Conservation (phyloP, 306 rosid species). For the Potentilla sterilis region DNA sequence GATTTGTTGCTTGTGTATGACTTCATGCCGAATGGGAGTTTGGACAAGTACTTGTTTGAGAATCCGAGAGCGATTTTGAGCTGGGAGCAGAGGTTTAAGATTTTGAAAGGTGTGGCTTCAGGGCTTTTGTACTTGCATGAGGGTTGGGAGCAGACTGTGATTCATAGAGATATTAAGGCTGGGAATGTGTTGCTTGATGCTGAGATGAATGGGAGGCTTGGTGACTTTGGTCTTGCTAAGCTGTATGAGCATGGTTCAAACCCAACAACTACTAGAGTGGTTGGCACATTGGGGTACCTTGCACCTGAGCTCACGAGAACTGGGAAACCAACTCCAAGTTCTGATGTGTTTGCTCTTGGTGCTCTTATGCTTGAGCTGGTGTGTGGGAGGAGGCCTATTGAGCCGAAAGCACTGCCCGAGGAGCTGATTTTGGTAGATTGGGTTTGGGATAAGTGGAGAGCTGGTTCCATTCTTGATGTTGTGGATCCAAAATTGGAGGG, state of each 20-base stretch:
- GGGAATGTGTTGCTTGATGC: conserved; percentile 56
- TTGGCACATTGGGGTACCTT: conserved; percentile 58
- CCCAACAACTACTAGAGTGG: conserved; percentile 55
- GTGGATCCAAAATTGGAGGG: conserved; percentile 40
- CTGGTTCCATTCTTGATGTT: conserved; percentile 37
- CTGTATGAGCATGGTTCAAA: conserved; percentile 47
- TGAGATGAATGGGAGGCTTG: conserved; percentile 50
- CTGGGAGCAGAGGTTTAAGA: conserved; percentile 59
- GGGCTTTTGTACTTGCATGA: conserved; percentile 57
- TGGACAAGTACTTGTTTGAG: conserved; percentile 52
- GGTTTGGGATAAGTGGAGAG: conserved; percentile 56
- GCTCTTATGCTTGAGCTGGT: conserved; percentile 51
- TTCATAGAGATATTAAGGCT: conserved; percentile 64
- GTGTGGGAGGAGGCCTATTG: conserved; percentile 65
- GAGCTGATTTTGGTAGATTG: conserved; percentile 57
- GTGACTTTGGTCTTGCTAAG: conserved; percentile 67
- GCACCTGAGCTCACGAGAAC: conserved; percentile 63
- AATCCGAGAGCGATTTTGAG: conserved; percentile 27
- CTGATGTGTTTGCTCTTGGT: conserved; percentile 63
- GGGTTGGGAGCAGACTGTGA: conserved; percentile 65
- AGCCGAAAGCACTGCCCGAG: conserved; percentile 55
- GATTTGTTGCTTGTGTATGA: conserved; percentile 54
- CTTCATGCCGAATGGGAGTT: conserved; percentile 57
- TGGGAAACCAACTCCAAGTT: conserved; percentile 48
- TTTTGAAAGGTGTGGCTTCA: conserved; percentile 53